These are phyloP conservation scores for Microdochium paspali DNA, from an alignment of 2,329 filamentous ascomycete species.

Conservation along the genomic window DNA sequence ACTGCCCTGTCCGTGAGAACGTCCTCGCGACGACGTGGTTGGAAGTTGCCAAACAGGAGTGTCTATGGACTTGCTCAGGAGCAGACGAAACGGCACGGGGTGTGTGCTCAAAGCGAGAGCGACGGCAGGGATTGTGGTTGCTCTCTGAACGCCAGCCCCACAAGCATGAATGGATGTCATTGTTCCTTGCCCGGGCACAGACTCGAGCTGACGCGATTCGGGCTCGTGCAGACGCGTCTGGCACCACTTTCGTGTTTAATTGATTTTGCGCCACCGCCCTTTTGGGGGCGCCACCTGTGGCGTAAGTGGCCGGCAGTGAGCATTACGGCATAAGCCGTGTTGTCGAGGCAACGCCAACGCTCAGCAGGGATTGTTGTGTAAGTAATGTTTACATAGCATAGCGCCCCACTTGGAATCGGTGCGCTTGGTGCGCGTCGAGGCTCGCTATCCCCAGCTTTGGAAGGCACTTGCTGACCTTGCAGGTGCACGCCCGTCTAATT, in stretches of 20 bases:
- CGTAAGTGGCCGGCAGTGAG: too few relatives aligned
- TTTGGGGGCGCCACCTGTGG: neutral
- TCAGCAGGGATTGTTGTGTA: neutral
- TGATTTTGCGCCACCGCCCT: neutral
- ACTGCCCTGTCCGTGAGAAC: too few relatives aligned
- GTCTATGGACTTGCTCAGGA: too few relatives aligned
- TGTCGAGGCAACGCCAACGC: neutral
- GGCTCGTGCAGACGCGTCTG: neutral
- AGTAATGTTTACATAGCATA: neutral
- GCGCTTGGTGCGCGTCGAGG: too few relatives aligned
- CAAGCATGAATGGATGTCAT: neutral
- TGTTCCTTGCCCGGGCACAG: neutral
- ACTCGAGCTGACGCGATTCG: neutral
- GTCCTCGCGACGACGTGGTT: too few relatives aligned
- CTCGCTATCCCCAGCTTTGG: too few relatives aligned
- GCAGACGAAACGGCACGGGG: neutral
- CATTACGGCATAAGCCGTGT: neutral
- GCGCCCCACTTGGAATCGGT: neutral
- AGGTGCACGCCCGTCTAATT: neutral
- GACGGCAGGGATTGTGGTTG: neutral
- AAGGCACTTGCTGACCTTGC: neutral
- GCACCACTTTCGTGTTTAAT: neutral
- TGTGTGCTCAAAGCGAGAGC: neutral
- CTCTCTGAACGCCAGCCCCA: neutral
- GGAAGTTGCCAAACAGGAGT: too few relatives aligned